Evolutionary conservation across 163 green algal species (phyloP).

Genomic region (Chlamydomonas reinhardtii): DNA sequence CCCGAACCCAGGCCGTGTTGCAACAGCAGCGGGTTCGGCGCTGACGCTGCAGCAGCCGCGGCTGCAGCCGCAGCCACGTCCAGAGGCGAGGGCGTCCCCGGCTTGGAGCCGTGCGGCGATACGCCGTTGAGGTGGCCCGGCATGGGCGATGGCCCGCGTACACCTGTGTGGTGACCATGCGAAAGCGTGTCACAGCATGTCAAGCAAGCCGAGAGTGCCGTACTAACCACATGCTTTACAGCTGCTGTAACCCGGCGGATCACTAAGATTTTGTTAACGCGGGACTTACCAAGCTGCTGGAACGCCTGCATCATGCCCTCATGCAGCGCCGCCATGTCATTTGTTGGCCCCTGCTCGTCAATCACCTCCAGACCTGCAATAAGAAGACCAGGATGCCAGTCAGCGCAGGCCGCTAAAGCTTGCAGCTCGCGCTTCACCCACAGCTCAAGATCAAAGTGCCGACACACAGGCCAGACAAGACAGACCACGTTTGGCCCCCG

Average conservation of each 20-base stretch:
- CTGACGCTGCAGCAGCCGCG: conserved; percentile 37
- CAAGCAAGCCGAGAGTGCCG: too few relatives aligned
- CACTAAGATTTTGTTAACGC: background rate
- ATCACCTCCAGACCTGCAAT: conserved; percentile 76
- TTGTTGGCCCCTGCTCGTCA: conserved; percentile 66
- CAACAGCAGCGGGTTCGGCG: conserved; percentile 37
- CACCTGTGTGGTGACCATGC: conserved; percentile 40
- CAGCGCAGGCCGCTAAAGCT: too few relatives aligned
- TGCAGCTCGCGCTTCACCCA: too few relatives aligned
- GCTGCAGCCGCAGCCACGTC: conserved; percentile 45
- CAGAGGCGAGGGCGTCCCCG: conserved; percentile 64
- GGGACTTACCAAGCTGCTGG: conserved; percentile 67
- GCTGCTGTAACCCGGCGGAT: too few relatives aligned
- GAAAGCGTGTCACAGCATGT: too few relatives aligned
- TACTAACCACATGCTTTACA: too few relatives aligned
- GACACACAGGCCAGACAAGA: too few relatives aligned
- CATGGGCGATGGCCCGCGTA: conserved; percentile 59
- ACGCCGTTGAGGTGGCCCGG: conserved; percentile 56
- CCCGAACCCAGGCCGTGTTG: conserved; percentile 26
- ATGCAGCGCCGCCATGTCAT: conserved; percentile 27
- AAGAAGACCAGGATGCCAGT: background rate
- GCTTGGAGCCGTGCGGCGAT: conserved; percentile 58
- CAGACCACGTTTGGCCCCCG: too few relatives aligned
- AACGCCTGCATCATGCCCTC: conserved; percentile 61
- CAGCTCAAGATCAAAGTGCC: too few relatives aligned